phyloP scores from a whole-genome alignment of 1,284 basidiomycete species.

The Abortiporus biennis region DNA sequence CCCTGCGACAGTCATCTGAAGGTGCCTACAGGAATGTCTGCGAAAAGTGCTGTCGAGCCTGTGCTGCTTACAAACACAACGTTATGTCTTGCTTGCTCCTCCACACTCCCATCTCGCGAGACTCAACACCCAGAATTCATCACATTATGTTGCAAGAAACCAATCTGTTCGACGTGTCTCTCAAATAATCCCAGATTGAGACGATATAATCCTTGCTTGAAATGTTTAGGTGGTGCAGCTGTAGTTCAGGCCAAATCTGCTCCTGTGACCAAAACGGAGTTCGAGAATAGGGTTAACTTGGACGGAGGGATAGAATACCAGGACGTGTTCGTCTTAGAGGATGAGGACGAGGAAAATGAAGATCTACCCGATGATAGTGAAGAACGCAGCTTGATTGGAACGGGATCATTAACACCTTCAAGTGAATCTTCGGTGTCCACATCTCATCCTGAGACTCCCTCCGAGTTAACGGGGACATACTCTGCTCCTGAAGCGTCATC shows the following conservation, averaged over 20 bases:
- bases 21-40: not conserved
- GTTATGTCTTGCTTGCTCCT: constrained; percentile 62
- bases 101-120: constrained; percentile 40
- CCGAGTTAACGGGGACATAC: too few relatives aligned
- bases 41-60: not conserved
- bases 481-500: not conserved
- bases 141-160: constrained; percentile 52
- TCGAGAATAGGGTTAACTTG: constrained; percentile 30
- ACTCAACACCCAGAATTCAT: constrained; percentile 26
- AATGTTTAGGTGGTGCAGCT: constrained; percentile 52
- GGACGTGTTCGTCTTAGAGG: constrained; percentile 58
- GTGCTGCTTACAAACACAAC: not conserved
- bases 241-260: constrained; percentile 30
- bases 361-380: constrained; percentile 2
- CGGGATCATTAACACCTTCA: too few relatives aligned
- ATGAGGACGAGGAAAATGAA: constrained; percentile 41
- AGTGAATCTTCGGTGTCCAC: too few relatives aligned
- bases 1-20: too few relatives aligned
- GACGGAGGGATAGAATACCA: constrained; percentile 51
- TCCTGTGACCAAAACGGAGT: constrained; percentile 1
- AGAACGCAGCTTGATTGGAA: too few relatives aligned
- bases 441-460: too few relatives aligned
- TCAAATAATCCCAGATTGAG: constrained; percentile 48
- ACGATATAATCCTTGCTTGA: constrained; percentile 59
- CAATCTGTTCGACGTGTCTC: constrained; percentile 54